phyloP scores from a whole-genome alignment of 805 yeast genomes.

The Candida quercuum region DNA sequence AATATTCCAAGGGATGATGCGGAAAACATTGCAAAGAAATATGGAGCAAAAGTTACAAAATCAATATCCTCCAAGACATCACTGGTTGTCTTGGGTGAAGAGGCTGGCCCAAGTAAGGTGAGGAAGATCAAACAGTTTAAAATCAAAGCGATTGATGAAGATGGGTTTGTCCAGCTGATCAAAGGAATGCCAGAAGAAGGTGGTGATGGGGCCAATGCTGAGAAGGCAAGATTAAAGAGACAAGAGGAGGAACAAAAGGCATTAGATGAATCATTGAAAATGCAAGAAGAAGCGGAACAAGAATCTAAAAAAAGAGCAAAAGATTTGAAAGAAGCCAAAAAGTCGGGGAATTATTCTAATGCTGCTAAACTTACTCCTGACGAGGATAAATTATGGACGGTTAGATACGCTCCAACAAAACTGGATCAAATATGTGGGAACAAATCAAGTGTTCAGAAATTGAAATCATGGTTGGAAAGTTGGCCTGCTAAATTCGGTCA shows the following conservation, averaged over 20 bases:
- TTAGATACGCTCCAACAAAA: constrained; percentile 80
- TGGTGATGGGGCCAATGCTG: constrained; percentile 78
- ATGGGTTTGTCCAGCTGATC: constrained; percentile 74
- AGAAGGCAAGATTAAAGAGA: constrained; percentile 62
- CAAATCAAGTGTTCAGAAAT: constrained; percentile 62
- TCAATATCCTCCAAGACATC: constrained; percentile 83
- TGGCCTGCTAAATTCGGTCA: constrained; percentile 66
- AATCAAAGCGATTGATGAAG: constrained; percentile 81
- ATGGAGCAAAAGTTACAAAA: constrained; percentile 89
- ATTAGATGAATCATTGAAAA: constrained; percentile 43
- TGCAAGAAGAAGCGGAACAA: constrained; percentile 39
- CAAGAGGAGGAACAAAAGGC: constrained; percentile 61
- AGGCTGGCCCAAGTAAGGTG: constrained; percentile 96
- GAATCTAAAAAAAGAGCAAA: constrained; percentile 26
- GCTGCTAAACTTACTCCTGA: constrained; percentile 30
- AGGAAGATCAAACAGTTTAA: constrained; percentile 67
- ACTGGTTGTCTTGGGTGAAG: constrained; percentile 86
- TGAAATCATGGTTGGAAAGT: constrained; percentile 67
- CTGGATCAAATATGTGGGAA: constrained; percentile 86
- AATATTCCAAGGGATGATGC: constrained; percentile 70
- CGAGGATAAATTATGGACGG: constrained; percentile 83
- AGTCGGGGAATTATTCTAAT: constrained; percentile 19
- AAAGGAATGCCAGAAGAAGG: constrained; percentile 86
- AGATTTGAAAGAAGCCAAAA: constrained; percentile 21
- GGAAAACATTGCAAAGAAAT: constrained; percentile 70